Conservation (phyloP, 257 asterid genomes). For the Ophiorrhiza pumila region DNA sequence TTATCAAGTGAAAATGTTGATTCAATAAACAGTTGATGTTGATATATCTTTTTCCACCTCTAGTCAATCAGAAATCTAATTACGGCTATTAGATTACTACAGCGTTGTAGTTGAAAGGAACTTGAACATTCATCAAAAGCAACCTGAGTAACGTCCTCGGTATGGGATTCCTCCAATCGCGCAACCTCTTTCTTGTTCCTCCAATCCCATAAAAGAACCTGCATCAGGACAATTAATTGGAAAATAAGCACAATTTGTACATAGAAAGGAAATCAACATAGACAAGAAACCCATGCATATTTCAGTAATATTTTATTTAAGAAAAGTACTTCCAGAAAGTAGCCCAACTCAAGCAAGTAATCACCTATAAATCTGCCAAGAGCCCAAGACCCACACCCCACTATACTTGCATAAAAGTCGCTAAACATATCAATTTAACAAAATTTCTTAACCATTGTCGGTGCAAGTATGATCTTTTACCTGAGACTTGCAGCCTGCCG, state of each 20-base stretch:
- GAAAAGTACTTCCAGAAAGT: no score
- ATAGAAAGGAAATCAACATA: not conserved
- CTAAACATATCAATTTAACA: not conserved
- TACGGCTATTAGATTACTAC: not conserved
- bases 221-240: not conserved
- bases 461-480: conserved; percentile 25
- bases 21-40: not conserved
- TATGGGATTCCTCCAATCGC: conserved; percentile 84
- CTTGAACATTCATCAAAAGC: conserved; percentile 2
- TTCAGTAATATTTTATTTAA: no score
- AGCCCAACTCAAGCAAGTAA: no score
- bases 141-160: conserved; percentile 96
- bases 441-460: no score
- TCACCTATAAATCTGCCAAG: no score
- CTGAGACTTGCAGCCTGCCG: conserved; percentile 78
- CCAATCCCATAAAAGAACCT: conserved; percentile 91
- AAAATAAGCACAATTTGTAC: not conserved
- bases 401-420: not conserved
- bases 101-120: not conserved
- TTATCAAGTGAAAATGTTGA: not conserved
- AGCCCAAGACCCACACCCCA: no score
- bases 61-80: not conserved
- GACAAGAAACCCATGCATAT: not conserved
- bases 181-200: conserved; percentile 75
- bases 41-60: not conserved